phyloP scores from a whole-genome alignment of 208 protist species.

The Leishmania tropica region DNA sequence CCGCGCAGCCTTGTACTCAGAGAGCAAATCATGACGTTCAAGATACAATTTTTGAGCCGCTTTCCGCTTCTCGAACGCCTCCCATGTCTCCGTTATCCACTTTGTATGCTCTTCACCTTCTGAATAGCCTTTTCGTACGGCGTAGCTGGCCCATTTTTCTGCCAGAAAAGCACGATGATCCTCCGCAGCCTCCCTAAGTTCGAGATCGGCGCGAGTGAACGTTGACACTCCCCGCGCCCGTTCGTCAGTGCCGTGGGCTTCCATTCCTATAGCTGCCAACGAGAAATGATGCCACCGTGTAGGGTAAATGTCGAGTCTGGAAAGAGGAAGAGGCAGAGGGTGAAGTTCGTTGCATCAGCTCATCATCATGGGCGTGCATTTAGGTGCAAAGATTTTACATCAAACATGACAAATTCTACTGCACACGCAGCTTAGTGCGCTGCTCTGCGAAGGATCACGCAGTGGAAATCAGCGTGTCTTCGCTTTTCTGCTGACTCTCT shows the following conservation, averaged over 20 bases:
- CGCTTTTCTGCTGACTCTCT: neutral
- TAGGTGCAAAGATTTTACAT: neutral
- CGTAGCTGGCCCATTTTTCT: constrained; percentile 64
- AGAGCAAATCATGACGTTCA: constrained; percentile 13
- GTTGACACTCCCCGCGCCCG: neutral
- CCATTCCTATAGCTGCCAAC: neutral
- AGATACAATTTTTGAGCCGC: constrained; percentile 37
- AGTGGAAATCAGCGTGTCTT: neutral
- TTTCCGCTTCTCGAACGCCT: constrained; percentile 54
- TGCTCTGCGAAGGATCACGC: neutral
- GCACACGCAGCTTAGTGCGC: neutral
- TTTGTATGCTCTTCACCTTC: constrained; percentile 62
- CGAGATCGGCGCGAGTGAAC: constrained; percentile 37
- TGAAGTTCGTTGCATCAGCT: neutral
- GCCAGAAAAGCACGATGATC: constrained; percentile 68
- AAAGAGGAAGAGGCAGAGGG: neutral
- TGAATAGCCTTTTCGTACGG: constrained; percentile 30
- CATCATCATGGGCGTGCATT: neutral
- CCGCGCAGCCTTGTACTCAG: constrained; percentile 26
- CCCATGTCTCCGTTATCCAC: constrained; percentile 82
- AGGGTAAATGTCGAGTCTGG: neutral
- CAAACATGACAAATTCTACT: neutral
- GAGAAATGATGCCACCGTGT: neutral
- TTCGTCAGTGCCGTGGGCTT: neutral
- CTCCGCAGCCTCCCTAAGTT: constrained; percentile 47